phyloP scores from a whole-genome alignment of 441 rosid species.

The Erodium trifolium region DNA sequence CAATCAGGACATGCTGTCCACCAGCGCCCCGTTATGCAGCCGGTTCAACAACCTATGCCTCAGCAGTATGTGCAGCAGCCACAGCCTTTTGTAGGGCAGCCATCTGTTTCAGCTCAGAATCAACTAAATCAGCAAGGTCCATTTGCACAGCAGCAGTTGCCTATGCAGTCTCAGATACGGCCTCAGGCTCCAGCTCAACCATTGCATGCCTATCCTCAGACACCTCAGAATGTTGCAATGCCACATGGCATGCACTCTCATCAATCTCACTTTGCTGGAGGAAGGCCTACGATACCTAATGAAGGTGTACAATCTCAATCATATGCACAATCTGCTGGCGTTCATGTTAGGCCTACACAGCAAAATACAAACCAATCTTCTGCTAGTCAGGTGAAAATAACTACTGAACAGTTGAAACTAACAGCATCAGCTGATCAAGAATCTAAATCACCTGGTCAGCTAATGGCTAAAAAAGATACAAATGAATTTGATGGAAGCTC shows the following conservation, averaged over 20 bases:
- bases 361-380: constrained; percentile 29
- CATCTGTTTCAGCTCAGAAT: constrained; percentile 30
- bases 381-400: constrained; percentile 22
- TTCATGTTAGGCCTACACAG: constrained; percentile 29
- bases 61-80: constrained; percentile 36
- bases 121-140: constrained; percentile 37
- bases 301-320: constrained; percentile 32
- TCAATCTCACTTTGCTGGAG: constrained; percentile 31
- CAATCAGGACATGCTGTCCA: constrained; percentile 35
- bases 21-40: constrained; percentile 34
- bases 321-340: constrained; percentile 27
- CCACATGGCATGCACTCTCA: constrained; percentile 27
- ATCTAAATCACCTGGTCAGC: constrained; percentile 24
- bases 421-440: constrained; percentile 19
- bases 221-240: constrained; percentile 32
- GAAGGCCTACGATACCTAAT: constrained; percentile 30
- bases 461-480: constrained; percentile 25
- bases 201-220: constrained; percentile 32
- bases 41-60: constrained; percentile 32
- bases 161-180: constrained; percentile 35
- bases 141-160: constrained; percentile 35
- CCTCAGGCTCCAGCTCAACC: constrained; percentile 36
- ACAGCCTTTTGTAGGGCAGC: constrained; percentile 43
- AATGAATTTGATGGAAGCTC: constrained; percentile 21
- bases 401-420: constrained; percentile 27